Evolutionary conservation across 345 rosid species (phyloP), one percentile per base, ranked within the genome.

Genomic region (Carallia pectinifolia): DNA sequence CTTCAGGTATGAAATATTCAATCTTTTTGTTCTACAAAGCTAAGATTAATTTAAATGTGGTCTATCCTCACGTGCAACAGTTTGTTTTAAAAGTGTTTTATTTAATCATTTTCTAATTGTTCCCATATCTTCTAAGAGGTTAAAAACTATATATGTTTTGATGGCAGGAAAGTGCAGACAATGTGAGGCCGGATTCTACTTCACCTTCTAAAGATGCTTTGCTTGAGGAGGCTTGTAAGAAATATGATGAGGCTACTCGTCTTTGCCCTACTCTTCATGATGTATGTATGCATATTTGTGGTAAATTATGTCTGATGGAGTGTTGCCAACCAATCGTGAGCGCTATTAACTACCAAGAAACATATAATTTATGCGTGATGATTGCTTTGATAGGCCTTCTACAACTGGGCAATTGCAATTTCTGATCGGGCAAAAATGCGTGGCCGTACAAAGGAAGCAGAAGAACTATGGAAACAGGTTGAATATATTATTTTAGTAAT

Each of bases 381-480:
- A 58, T 12, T 78, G 56, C 68, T 77, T 23, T 83, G 76, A 59
- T 75, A 96, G 99, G 99, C 99, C 65, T 96, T 86, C 84, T 96
- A 96, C 81, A 96, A 92, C 67, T 96, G 99, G 98, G 99, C 4
- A 50, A 96, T 96, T 73, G 99, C 99, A 64, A 92, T 96, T 69
- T 96, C 99, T 64, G 99, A 96, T 78, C 83, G 99, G 77, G 99
- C 99, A 63, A 96, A 90, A 86, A 90, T 90, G 94, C 98, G 98
- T 67, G 98, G 99, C 68, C 97, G 97, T 72, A 96, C 99, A 61
- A 96, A 92, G 85, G 98, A 96, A 81, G 99, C 97, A 68, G 99
- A 96, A 85, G 97, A 96, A 85, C 75, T 92, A 52, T 96, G 99
- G 99, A 85, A 88, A 82, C 97, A 89, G 89, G 99, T 92, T 74